Percentiles rank a stretch among this genome's conserved stretches.
Conservation (phyloP, 2,329 filamentous ascomycete species). For the Colletotrichum aenigma region DNA sequence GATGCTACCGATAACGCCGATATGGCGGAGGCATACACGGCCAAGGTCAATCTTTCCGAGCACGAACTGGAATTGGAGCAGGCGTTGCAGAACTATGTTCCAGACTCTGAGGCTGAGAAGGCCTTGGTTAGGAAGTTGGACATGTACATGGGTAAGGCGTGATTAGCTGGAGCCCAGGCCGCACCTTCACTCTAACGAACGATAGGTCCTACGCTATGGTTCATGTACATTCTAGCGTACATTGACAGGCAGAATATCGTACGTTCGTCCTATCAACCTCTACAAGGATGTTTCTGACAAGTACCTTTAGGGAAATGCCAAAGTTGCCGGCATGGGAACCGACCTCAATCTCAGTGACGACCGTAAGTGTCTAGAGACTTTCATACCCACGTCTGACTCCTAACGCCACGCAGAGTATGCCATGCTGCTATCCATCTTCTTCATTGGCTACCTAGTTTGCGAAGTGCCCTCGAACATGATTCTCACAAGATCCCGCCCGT, state of each 20-base stretch:
- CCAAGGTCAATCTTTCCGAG: neutral
- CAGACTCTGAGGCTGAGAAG: conserved; percentile 15
- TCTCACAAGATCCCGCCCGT: conserved; percentile 50
- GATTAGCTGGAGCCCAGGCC: too few species aligned
- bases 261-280: neutral
- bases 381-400: neutral
- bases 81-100: conserved; percentile 7
- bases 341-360: conserved; percentile 48
- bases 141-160: conserved; percentile 23
- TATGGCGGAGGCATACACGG: neutral
- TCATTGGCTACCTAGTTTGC: conserved; percentile 55
- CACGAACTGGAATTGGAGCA: neutral
- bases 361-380: neutral
- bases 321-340: conserved; percentile 51
- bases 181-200: neutral
- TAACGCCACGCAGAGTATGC: conserved; percentile 41
- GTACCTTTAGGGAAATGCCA: conserved; percentile 45
- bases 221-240: conserved; percentile 33
- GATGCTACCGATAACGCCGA: neutral
- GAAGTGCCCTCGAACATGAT: conserved; percentile 59
- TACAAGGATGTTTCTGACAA: neutral
- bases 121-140: conserved; percentile 31
- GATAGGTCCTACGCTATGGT: conserved; percentile 30
- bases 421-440: conserved; percentile 56
- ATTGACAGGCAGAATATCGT: conserved; percentile 25